Base-by-base conservation (phyloP, 495 filamentous ascomycete species). In the Podospora conica region DNA sequence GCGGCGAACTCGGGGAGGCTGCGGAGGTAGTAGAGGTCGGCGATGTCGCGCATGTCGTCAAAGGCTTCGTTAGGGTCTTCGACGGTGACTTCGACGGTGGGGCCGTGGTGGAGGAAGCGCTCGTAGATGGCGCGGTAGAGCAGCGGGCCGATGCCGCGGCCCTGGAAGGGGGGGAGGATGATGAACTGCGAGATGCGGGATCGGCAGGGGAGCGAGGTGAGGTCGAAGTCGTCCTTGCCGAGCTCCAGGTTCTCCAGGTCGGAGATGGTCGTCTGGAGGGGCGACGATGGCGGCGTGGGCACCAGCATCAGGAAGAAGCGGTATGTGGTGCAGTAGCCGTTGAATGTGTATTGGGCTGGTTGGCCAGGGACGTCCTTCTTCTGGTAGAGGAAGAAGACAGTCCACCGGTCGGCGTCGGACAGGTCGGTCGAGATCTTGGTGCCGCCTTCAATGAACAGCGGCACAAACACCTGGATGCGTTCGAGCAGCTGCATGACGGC, bases 31-130 rank as follows among this genome's bases (percentile, higher is more conserved):
- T 84, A 80, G 53, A 93, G 83, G 73, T 99, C 95, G 65, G 88
- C 87, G 40, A 88, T 82, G 76, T 98, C 93, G 54, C 95, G 87
- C 55, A 99, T 81, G 64, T 92, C 88, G 74, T 97, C 92, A 69
- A 99, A 99, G 15, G 88, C 87, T 74, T 98, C 93, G 71, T 93
- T 97, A 0, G 95, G 95, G 70, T 98, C 93, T 77, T 99, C 95
- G 21, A 99, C 91, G 0, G 94, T 95, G 69, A 99, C 82, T 75
- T 99, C 95, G 58, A 84, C 79, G 27, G 90, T 87, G 22, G 85
- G 83, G 0, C 84, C 69, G 58, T 88, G 83, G 24, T 81, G 74
- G 65, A 87, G 80, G 72, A 90, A 90, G 66, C 84, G 77, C 0
- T 80, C 73, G 68, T 90, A 89, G 70, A 98, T 90, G 40, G 86